phyloP scores from a whole-genome alignment of 2,329 filamentous ascomycete genomes.

The Nemania diffusa region DNA sequence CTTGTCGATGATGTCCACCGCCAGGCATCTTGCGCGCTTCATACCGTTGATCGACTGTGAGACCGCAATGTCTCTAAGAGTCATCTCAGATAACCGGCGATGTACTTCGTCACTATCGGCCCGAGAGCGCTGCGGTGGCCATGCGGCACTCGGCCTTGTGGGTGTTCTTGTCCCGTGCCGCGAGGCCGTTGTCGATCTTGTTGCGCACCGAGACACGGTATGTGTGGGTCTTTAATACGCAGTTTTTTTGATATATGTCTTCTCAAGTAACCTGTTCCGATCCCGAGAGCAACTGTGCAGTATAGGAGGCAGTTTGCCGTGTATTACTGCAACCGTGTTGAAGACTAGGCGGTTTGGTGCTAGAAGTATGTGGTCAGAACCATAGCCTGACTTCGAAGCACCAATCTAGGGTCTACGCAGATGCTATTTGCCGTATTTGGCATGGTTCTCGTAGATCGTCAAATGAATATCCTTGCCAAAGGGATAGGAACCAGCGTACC shows the following conservation, averaged over 20 bases:
- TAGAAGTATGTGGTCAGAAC: not conserved
- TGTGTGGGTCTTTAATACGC: conserved; percentile 11
- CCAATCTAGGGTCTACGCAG: not conserved
- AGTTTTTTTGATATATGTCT: conserved; percentile 31
- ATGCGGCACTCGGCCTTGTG: conserved; percentile 19
- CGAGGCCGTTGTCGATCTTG: conserved; percentile 20
- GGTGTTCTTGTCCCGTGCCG: conserved; percentile 6
- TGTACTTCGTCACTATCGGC: conserved; percentile 14
- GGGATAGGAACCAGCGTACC: not conserved
- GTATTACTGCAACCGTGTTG: conserved; percentile 20
- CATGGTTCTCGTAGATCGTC: conserved; percentile 7
- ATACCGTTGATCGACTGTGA: conserved; percentile 3
- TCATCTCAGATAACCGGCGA: conserved; percentile 8
- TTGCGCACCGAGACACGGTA: conserved; percentile 7
- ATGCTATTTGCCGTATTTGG: conserved; percentile 12
- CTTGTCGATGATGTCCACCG: conserved; percentile 19
- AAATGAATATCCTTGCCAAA: conserved; percentile 14
- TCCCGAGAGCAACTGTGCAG: not conserved
- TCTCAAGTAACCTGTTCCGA: not conserved
- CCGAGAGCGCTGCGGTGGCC: conserved; percentile 18
- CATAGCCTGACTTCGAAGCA: not conserved
- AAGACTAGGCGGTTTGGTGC: conserved; percentile 22
- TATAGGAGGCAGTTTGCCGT: not conserved
- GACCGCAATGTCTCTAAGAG: not conserved
- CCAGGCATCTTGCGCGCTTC: conserved; percentile 6